phyloP scores from a whole-genome alignment of 805 yeast species.

The Ogataea saltuana region DNA sequence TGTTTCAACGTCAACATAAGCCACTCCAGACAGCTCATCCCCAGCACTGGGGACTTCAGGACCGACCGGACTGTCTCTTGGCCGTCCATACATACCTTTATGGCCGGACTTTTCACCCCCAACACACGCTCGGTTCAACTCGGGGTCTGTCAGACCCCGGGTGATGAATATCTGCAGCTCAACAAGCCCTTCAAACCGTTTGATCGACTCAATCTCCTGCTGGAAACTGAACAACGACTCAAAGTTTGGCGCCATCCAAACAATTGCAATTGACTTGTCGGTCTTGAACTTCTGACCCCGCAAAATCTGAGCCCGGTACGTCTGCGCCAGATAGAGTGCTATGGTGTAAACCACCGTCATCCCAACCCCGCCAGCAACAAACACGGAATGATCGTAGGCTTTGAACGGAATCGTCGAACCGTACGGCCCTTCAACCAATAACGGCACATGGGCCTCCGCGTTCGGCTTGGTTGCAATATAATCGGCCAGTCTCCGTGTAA shows the following conservation, averaged over 20 bases:
- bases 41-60: neutral
- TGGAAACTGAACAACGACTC: slow-evolving; percentile 34
- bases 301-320: slow-evolving; percentile 31
- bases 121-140: slow-evolving; percentile 11
- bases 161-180: slow-evolving; percentile 34
- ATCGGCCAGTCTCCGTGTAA: slow-evolving; percentile 44
- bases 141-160: slow-evolving; percentile 23
- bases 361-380: slow-evolving; percentile 68
- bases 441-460: slow-evolving; percentile 39
- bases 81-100: neutral
- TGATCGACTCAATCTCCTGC: slow-evolving; percentile 31
- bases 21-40: neutral
- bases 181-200: slow-evolving; percentile 27
- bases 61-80: too few relatives aligned
- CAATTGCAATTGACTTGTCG: slow-evolving; percentile 28
- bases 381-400: slow-evolving; percentile 47
- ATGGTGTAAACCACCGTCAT: slow-evolving; percentile 56
- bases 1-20: neutral
- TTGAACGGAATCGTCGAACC: slow-evolving; percentile 51
- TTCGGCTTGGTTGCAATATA: slow-evolving; percentile 35
- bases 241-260: slow-evolving; percentile 35
- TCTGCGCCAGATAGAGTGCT: slow-evolving; percentile 41
- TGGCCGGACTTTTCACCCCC: neutral
- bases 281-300: slow-evolving; percentile 25
- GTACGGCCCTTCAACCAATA: slow-evolving; percentile 63